These are phyloP conservation scores for Boletus sensibilis DNA, from an alignment of 768 basidiomycete species.

Conservation along the genomic window DNA sequence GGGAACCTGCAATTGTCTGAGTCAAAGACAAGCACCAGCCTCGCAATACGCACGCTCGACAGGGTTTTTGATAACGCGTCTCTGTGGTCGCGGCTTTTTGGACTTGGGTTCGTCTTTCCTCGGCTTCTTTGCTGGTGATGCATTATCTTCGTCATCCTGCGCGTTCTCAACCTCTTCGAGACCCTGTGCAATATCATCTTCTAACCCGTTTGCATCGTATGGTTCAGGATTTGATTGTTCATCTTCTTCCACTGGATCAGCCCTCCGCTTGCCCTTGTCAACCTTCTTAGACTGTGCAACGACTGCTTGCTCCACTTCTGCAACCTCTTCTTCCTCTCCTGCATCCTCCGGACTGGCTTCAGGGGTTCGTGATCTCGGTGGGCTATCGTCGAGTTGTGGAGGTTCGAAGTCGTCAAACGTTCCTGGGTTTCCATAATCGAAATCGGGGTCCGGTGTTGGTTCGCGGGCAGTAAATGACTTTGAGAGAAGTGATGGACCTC, in stretches of 20 bases:
- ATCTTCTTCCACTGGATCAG: slow-evolving; percentile 17
- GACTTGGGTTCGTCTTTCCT: slow-evolving; percentile 30
- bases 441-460: slow-evolving; percentile 20
- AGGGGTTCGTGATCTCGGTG: slow-evolving; percentile 44
- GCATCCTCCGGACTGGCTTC: slow-evolving; percentile 49
- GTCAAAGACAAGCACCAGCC: neutral
- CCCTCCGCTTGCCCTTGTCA: slow-evolving; percentile 45
- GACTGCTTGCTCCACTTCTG: slow-evolving; percentile 36
- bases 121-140: slow-evolving; percentile 29
- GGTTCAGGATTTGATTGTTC: slow-evolving; percentile 7
- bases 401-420: slow-evolving; percentile 32
- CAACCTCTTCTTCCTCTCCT: slow-evolving; percentile 22
- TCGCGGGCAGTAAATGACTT: slow-evolving; percentile 28
- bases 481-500: slow-evolving; percentile 34
- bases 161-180: slow-evolving; percentile 50
- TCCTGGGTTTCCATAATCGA: slow-evolving; percentile 21
- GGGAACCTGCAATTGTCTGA: slow-evolving; percentile 24
- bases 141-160: slow-evolving; percentile 45
- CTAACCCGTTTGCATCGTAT: slow-evolving; percentile 30
- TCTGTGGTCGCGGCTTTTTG: slow-evolving; percentile 26
- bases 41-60: slow-evolving; percentile 26
- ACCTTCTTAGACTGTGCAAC: slow-evolving; percentile 21
- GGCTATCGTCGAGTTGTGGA: slow-evolving; percentile 23
- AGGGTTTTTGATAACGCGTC: slow-evolving; percentile 14
- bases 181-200: slow-evolving; percentile 44